Evolutionary conservation across 2,329 filamentous ascomycete genomes (phyloP).

Genomic region (Calonectria leucothoes): DNA sequence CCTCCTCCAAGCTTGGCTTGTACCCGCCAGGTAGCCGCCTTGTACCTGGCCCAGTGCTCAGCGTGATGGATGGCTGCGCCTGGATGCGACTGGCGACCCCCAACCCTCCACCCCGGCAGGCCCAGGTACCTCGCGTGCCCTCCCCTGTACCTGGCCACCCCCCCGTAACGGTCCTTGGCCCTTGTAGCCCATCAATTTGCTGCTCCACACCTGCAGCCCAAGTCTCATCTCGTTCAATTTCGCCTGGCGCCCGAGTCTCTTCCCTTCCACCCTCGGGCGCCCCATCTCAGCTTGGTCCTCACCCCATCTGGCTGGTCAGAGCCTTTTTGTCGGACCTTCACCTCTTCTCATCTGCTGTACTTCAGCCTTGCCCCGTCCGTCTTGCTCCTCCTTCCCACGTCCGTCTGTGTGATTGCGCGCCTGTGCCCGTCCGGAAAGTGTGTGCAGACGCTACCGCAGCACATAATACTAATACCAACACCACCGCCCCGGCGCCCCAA

Average conservation of each 20-base stretch:
- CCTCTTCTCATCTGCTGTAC: constrained; percentile 19
- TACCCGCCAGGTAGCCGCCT: neutral
- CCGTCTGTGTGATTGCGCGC: constrained; percentile 26
- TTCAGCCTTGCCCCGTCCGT: constrained; percentile 28
- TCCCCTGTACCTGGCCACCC: constrained; percentile 14
- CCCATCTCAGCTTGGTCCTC: constrained; percentile 42
- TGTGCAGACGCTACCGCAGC: constrained; percentile 41
- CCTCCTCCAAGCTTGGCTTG: neutral
- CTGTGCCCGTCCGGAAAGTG: constrained; percentile 32
- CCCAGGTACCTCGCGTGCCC: neutral
- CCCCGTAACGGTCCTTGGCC: constrained; percentile 20
- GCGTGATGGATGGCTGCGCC: neutral
- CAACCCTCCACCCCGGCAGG: neutral
- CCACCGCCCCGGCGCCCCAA: constrained; percentile 35
- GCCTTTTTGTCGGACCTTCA: constrained; percentile 30
- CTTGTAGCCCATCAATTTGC: constrained; percentile 21
- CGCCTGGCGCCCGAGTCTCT: constrained; percentile 43
- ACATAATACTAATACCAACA: constrained; percentile 37
- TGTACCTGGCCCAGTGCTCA: neutral
- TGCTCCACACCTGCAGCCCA: constrained; percentile 41
- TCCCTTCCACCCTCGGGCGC: constrained; percentile 32
- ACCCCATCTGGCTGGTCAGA: constrained; percentile 38
- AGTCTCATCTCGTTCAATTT: constrained; percentile 47
- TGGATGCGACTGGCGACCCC: neutral
- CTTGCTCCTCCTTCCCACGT: constrained; percentile 17